Base-by-base conservation (phyloP, 208 protist genomes). In the Trypanosoma mega region DNA sequence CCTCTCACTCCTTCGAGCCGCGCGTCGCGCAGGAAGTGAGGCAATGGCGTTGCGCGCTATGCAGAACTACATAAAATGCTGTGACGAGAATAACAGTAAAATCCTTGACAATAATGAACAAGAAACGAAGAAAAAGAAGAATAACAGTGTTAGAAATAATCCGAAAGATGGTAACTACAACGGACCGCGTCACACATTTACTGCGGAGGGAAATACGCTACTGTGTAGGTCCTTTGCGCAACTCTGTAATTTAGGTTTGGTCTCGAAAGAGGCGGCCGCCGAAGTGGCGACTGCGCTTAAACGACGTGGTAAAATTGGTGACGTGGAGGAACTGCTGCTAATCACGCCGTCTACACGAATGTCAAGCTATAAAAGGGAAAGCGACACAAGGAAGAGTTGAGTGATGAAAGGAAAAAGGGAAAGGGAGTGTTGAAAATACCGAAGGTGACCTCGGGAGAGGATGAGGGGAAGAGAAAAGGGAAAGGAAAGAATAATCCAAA, bases 241-340 rank as follows among this genome's bases (percentile, higher is more conserved):
- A 43, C 30, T 78, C 34, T 87, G 80, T 64, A 52, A 55, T 21
- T 57, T 60, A 37, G 58, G 55, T 24, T 24, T 84, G 23, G 51
- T 93, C 8, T 62, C 63, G n/a, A 43, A 65, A 26, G 44, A 45
- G 4, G 66, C 54, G 0, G 74, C 75, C 7, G 29, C 59, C 33
- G 50, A 37, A 9, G 68, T 93, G 2, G 68, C 80, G 2, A 27
- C n/a, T 1, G 48, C 63, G 14, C 77, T 82, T 21, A 57, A 64
- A 11, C n/a, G 54, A 24, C 54, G 60, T 24, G 64, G 53, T n/a
- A 44, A 74, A 2, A 51, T 83, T 48, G 74, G 69, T 1, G 82
- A 87, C n/a, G 77, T 93, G 43, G 86, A 93, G 52, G 80, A 93
- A 65, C 63, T 90, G 11, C 50, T 90, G 47, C 63, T 92, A 36